Base-by-base conservation (phyloP, 352 stramenopile genomes). In the Saprolegnia parasitica region DNA sequence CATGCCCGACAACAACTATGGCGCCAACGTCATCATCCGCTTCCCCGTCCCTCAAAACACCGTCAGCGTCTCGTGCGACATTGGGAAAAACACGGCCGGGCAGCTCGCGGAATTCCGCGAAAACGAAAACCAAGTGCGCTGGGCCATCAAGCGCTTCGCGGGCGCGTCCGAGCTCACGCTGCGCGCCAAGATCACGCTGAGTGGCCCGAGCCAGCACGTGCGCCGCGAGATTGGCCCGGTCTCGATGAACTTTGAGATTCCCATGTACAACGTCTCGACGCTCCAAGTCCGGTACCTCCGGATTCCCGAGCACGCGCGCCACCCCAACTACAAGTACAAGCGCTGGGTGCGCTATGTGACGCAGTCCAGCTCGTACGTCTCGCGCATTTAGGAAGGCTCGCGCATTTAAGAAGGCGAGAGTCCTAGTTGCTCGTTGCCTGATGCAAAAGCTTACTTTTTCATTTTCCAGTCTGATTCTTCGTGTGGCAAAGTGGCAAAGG, bases 331-430 rank as follows among this genome's bases (percentile, higher is more conserved):
- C 84, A 98, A 96, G 73, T 97, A 98, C 65, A 98, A 99, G 81
- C 88, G 96, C 78, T 99, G 97, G 96, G 96, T 99, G 61, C 90
- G 97, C 73, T 99, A 99, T 81, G 96, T 99, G 55, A 99, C 97
- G 68, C 96, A 98, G 81, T 98, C 90, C 68, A 98, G 81, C 78
- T 98, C 91, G 49, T 99, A 99, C 86, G 94, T 99, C 66, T 98
- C 93, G 79, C 83, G 96, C 71, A 91, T 98, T 77, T 98, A 96
- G 83, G 32, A 4, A 1, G 21, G 3, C n/a, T 52, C 8, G 79
- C 83, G 96, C 71, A 91, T 98, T 77, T 98, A 96, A 84, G 32
- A 4, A 1, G 21, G 3, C n/a, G n/a, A n/a, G n/a, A n/a, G n/a
- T n/a, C n/a, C n/a, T n/a, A n/a, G n/a, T n/a, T n/a, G n/a, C n/a